Conservation (phyloP, 2,329 filamentous ascomycete genomes). For the Monosporascus sp. region DNA sequence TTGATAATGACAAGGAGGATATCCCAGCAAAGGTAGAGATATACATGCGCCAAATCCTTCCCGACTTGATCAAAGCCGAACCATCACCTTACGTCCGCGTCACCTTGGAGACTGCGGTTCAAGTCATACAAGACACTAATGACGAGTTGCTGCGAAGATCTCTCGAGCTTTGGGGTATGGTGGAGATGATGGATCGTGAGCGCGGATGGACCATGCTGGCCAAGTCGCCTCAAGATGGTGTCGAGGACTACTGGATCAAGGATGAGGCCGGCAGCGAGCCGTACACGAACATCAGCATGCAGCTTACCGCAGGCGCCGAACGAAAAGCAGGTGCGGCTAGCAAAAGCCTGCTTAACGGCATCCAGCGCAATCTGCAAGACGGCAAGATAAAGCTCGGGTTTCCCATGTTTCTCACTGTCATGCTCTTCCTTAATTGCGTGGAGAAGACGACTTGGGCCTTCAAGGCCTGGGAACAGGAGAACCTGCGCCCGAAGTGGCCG, state of each 20-base stretch:
- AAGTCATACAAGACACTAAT: slow-evolving; percentile 40
- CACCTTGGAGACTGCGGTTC: slow-evolving; percentile 46
- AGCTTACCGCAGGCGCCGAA: slow-evolving; percentile 60
- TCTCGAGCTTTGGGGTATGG: slow-evolving; percentile 59
- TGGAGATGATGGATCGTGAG: slow-evolving; percentile 61
- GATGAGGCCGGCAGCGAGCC: slow-evolving; percentile 50
- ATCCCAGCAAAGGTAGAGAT: slow-evolving; percentile 52
- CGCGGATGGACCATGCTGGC: slow-evolving; percentile 54
- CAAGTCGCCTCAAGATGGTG: slow-evolving; percentile 35
- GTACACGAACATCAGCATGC: slow-evolving; percentile 57
- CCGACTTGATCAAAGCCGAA: slow-evolving; percentile 53
- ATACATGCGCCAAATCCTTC: slow-evolving; percentile 55
- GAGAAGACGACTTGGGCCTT: slow-evolving; percentile 66
- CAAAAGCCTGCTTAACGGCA: slow-evolving; percentile 51
- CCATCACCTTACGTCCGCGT: slow-evolving; percentile 55
- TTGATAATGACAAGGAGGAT: slow-evolving; percentile 57
- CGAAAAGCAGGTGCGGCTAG: slow-evolving; percentile 57
- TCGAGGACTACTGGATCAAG: slow-evolving; percentile 41
- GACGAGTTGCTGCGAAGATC: slow-evolving; percentile 52
- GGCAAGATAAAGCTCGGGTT: slow-evolving; percentile 55
- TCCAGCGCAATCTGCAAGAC: slow-evolving; percentile 57
- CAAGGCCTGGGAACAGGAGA: slow-evolving; percentile 61
- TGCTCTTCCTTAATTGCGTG: slow-evolving; percentile 60
- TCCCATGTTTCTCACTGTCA: slow-evolving; percentile 54
- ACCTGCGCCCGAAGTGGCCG: slow-evolving; percentile 55